Conservation (phyloP, 2,329 filamentous ascomycete species). For the Didymella glomerata region DNA sequence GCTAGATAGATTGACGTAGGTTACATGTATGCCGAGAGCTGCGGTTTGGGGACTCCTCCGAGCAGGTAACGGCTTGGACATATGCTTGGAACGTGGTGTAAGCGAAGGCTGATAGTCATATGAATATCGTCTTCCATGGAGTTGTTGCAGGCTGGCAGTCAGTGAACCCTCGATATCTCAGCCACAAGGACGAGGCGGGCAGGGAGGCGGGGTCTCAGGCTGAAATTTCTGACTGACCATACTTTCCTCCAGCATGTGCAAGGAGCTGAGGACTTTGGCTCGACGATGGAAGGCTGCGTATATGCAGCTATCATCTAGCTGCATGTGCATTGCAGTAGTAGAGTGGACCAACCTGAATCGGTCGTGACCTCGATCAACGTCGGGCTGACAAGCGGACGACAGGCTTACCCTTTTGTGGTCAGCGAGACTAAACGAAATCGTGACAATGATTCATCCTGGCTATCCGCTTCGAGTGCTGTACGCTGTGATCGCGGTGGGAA, state of each 20-base stretch:
- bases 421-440: conserved; percentile 2
- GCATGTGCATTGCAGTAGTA: conserved; percentile 49
- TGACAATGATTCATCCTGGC: background rate
- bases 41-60: conserved; percentile 1
- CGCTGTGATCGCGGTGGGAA: background rate
- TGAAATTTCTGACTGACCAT: conserved; percentile 28
- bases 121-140: background rate
- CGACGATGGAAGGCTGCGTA: conserved; percentile 41
- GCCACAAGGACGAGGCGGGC: conserved; percentile 10
- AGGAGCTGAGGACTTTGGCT: conserved; percentile 32
- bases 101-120: background rate
- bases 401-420: conserved; percentile 22
- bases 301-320: conserved; percentile 48
- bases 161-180: conserved; percentile 1
- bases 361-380: conserved; percentile 29
- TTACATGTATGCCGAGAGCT: conserved; percentile 27
- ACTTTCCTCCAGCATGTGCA: conserved; percentile 29
- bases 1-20: conserved; percentile 26
- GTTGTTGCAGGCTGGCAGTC: background rate
- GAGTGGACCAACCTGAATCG: conserved; percentile 34
- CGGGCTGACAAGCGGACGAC: conserved; percentile 30
- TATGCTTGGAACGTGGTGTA: background rate
- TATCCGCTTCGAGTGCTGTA: background rate
- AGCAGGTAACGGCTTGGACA: background rate
- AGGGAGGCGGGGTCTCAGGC: conserved; percentile 34